These are phyloP conservation scores for Silene noctiflora DNA, from an alignment of 179 eudicot genomes.

Conservation along the genomic window DNA sequence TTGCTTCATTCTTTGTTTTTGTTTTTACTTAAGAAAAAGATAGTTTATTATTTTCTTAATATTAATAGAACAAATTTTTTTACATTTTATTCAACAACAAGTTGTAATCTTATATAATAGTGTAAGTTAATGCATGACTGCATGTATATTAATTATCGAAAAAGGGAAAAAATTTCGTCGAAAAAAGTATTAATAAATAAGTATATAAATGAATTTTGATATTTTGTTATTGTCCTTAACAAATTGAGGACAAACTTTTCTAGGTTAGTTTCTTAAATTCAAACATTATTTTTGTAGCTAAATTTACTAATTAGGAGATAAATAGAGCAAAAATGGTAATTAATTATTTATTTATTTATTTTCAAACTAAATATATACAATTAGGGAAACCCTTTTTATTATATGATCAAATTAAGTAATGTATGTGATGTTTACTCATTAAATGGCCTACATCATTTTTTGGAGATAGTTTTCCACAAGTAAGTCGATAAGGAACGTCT, in stretches of 20 bases:
- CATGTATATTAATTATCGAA: not conserved
- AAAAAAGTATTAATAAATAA: not conserved
- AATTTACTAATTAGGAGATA: constrained; percentile 16
- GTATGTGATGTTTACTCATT: not conserved
- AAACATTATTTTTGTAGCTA: constrained; percentile 5
- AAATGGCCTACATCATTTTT: not conserved
- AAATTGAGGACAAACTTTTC: constrained; percentile 5
- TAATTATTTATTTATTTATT: not conserved
- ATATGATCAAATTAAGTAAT: not conserved
- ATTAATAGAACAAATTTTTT: not conserved
- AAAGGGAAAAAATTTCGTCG: not conserved
- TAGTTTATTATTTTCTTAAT: too few relatives aligned
- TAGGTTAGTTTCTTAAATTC: constrained; percentile 12
- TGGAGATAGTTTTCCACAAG: not conserved
- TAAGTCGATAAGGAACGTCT: not conserved
- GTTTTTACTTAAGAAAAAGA: constrained; percentile 7
- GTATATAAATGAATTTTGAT: too few relatives aligned
- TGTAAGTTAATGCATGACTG: not conserved
- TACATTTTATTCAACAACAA: constrained; percentile 2
- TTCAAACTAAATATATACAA: not conserved
- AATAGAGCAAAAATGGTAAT: not conserved
- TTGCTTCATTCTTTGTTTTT: constrained; percentile 1
- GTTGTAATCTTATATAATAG: constrained; percentile 14
- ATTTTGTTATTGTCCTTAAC: not conserved
- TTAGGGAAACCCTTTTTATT: not conserved